These are phyloP conservation scores for Trichoderma atrobrunneum DNA, from an alignment of 2,329 filamentous ascomycete species.

Conservation along the genomic window DNA sequence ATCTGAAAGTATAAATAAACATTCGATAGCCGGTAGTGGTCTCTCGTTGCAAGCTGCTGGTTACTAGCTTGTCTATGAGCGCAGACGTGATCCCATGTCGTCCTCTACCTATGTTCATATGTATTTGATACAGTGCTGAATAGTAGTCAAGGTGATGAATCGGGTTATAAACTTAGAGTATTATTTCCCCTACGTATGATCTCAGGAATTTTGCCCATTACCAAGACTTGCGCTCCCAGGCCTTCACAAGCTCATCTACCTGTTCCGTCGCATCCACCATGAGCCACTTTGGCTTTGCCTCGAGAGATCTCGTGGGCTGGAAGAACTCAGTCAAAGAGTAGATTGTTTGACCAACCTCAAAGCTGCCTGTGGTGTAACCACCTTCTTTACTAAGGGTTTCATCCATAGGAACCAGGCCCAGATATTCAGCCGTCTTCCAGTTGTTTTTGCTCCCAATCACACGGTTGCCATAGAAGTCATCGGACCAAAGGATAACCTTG, in stretches of 20 bases:
- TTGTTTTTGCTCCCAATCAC: not conserved
- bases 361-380: not conserved
- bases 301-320: not conserved
- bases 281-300: not conserved
- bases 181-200: not conserved
- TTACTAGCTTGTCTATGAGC: too few species aligned
- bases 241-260: not conserved
- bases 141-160: not conserved
- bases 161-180: not conserved
- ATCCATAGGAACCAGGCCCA: not conserved
- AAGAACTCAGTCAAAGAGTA: conserved; percentile 1
- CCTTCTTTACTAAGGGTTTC: not conserved
- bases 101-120: too few species aligned
- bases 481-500: not conserved
- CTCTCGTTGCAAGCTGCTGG: too few species aligned
- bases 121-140: too few species aligned
- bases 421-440: not conserved
- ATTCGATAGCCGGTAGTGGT: too few species aligned
- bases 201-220: not conserved
- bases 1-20: too few species aligned
- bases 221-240: not conserved
- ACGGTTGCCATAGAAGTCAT: not conserved
- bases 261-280: not conserved
- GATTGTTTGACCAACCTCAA: not conserved
- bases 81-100: too few species aligned